Conservation (phyloP, 371 early-diverging fungal genomes). For the Circinella umbellata region DNA sequence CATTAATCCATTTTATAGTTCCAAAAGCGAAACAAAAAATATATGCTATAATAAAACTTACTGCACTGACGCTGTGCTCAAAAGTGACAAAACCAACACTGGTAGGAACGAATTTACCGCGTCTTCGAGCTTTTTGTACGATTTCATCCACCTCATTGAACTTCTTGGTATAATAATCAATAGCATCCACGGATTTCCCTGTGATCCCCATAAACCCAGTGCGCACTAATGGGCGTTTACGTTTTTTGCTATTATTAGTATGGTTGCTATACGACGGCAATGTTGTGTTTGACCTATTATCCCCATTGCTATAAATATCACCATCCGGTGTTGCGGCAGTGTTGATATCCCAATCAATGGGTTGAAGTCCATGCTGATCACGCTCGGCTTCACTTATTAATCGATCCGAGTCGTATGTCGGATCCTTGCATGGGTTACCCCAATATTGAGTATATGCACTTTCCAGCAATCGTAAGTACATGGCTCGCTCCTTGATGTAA, state of each 20-base stretch:
- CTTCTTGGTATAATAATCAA: conserved; percentile 66
- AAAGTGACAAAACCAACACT: conserved; percentile 84
- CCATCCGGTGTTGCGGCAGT: background rate
- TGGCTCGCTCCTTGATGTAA: conserved; percentile 49
- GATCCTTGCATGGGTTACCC: conserved; percentile 54
- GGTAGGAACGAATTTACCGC: conserved; percentile 61
- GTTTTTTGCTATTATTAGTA: conserved; percentile 8
- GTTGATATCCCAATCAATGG: conserved; percentile 8
- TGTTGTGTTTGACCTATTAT: background rate
- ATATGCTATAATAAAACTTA: conserved; percentile 26
- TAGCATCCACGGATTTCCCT: conserved; percentile 71
- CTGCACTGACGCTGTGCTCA: conserved; percentile 70
- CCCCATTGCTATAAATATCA: background rate
- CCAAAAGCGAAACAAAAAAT: background rate
- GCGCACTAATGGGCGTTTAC: conserved; percentile 31
- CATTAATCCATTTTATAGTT: too few relatives aligned
- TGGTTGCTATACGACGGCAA: background rate
- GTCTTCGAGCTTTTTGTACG: conserved; percentile 60
- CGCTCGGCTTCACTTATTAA: conserved; percentile 40
- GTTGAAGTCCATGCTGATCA: conserved; percentile 8
- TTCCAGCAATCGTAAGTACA: conserved; percentile 47
- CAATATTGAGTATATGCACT: conserved; percentile 46
- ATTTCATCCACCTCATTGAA: conserved; percentile 67
- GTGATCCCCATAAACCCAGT: conserved; percentile 37
- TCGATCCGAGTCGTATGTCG: conserved; percentile 40